Conservation (phyloP, 768 basidiomycete genomes). For the Mycena filopes region DNA sequence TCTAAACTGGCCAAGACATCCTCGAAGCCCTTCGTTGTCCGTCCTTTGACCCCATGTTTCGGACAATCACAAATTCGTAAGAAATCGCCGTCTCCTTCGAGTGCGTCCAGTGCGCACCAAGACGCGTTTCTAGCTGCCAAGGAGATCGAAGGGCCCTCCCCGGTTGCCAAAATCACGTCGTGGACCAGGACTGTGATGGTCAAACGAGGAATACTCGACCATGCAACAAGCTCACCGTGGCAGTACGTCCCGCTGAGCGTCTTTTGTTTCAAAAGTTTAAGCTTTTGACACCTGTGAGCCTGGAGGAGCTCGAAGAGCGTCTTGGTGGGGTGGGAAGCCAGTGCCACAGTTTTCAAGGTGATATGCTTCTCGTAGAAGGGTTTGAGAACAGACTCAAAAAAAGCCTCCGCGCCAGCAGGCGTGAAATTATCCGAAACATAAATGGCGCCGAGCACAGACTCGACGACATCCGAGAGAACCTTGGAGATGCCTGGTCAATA, state of each 20-base stretch:
- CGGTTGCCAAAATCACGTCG: slow-evolving; percentile 68
- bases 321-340: slow-evolving; percentile 83
- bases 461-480: slow-evolving; percentile 83
- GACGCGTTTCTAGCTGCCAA: slow-evolving; percentile 72
- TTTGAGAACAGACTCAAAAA: slow-evolving; percentile 75
- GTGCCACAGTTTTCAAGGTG: slow-evolving; percentile 74
- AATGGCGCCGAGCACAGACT: slow-evolving; percentile 82
- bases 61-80: slow-evolving; percentile 76
- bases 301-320: slow-evolving; percentile 79
- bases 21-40: slow-evolving; percentile 42
- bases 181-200: slow-evolving; percentile 70
- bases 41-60: slow-evolving; percentile 50
- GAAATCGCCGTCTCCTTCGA: slow-evolving; percentile 73
- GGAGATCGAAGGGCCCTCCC: slow-evolving; percentile 58
- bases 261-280: slow-evolving; percentile 67
- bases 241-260: slow-evolving; percentile 52
- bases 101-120: slow-evolving; percentile 71
- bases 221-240: slow-evolving; percentile 55
- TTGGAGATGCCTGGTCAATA: slow-evolving; percentile 37
- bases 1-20: slow-evolving; percentile 39
- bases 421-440: slow-evolving; percentile 82
- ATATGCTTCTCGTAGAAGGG: slow-evolving; percentile 86
- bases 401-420: slow-evolving; percentile 64
- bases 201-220: background rate
- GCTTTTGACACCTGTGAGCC: slow-evolving; percentile 74